phyloP scores from a whole-genome alignment of 345 rosid species.

The Brassica napus region Da-Ae NC_063439.1:20346501-20347000 shows the following conservation, averaged over 20 bases:
- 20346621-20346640: conserved; percentile 88
- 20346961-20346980: conserved; percentile 56
- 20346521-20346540: conserved; percentile 77
- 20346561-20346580: conserved; percentile 55
- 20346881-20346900: conserved; percentile 56
- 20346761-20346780: conserved; percentile 9
- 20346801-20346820: conserved; percentile 38
- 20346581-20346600: conserved; percentile 65
- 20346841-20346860: too few relatives aligned
- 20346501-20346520: not conserved
- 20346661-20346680: conserved; percentile 70
- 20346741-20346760: not conserved
- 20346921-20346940: conserved; percentile 55
- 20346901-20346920: conserved; percentile 56
- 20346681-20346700: not conserved
- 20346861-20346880: not conserved
- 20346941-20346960: conserved; percentile 55
- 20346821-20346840: too few relatives aligned
- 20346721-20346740: not conserved
- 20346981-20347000: conserved; percentile 53
- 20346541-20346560: conserved; percentile 74
- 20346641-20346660: conserved; percentile 74
- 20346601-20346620: conserved; percentile 71
- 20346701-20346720: not conserved
- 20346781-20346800: conserved; percentile 37